A percentile compares a stretch with the other conserved stretches of the same genome.
Conservation (phyloP, 2,329 filamentous ascomycete species). For the Diaporthe longicolla region DNA sequence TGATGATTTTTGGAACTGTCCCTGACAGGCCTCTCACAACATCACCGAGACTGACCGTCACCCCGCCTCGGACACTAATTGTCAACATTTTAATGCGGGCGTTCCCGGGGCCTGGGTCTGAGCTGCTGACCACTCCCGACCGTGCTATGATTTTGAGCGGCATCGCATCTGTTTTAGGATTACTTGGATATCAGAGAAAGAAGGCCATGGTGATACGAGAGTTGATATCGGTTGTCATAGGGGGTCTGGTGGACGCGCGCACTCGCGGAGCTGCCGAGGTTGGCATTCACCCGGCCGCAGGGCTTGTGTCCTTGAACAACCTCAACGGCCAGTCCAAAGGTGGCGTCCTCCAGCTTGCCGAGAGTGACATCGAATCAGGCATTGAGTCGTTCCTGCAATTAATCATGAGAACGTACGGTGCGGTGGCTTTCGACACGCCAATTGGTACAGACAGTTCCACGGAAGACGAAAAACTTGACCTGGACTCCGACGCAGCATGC, state of each 20-base stretch:
- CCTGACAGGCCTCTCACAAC: constrained; percentile 65
- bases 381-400: constrained; percentile 74
- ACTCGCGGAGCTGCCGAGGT: constrained; percentile 96
- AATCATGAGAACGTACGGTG: constrained; percentile 74
- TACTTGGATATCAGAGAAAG: constrained; percentile 86
- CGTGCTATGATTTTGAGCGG: constrained; percentile 85
- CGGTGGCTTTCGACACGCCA: constrained; percentile 65
- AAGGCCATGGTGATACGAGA: constrained; percentile 92
- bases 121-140: constrained; percentile 80
- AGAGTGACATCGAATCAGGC: constrained; percentile 75
- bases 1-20: constrained; percentile 75
- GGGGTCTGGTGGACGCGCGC: constrained; percentile 88
- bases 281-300: constrained; percentile 93
- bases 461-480: constrained; percentile 43
- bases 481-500: constrained; percentile 67
- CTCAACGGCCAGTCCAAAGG: constrained; percentile 64
- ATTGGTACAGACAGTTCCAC: constrained; percentile 46
- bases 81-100: constrained; percentile 76
- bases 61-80: constrained; percentile 74
- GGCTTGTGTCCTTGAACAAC: constrained; percentile 79
- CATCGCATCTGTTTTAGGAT: constrained; percentile 87
- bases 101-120: constrained; percentile 76
- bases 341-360: constrained; percentile 71
- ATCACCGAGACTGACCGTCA: constrained; percentile 69
- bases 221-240: constrained; percentile 84